A percentile compares a stretch with the other conserved stretches of the same genome.
These are phyloP conservation scores for Herpetomonas samuelpessoai DNA, from an alignment of 208 protist species.

Conservation along the genomic window DNA sequence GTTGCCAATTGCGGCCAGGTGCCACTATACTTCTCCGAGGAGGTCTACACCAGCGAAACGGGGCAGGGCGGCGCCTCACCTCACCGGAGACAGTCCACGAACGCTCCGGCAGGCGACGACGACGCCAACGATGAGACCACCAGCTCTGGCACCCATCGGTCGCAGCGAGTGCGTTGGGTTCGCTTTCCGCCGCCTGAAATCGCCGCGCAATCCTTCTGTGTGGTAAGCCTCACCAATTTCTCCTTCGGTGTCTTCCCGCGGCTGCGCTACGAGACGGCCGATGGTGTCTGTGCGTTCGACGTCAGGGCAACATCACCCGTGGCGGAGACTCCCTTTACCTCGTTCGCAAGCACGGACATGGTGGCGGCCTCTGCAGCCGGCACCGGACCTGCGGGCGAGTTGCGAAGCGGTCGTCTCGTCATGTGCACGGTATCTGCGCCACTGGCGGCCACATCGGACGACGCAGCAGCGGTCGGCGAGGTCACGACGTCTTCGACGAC, in stretches of 20 bases:
- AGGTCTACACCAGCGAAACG: slow-evolving; percentile 6
- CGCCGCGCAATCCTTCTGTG: slow-evolving; percentile 28
- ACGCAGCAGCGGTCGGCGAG: neutral
- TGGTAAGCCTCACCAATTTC: slow-evolving; percentile 13
- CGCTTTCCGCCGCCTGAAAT: slow-evolving; percentile 48
- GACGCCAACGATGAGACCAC: neutral
- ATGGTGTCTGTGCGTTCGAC: slow-evolving; percentile 31
- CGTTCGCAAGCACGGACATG: neutral
- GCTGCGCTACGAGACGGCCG: slow-evolving; percentile 37
- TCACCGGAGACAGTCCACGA: too few relatives aligned
- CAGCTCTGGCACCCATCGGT: neutral
- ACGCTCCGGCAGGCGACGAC: too few relatives aligned
- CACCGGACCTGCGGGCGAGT: neutral
- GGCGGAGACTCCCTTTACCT: neutral
- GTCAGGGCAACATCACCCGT: slow-evolving; percentile 2
- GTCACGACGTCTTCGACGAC: slow-evolving; percentile 5
- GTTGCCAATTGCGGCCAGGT: slow-evolving; percentile 41
- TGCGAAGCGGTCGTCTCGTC: neutral
- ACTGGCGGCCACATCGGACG: slow-evolving; percentile 1
- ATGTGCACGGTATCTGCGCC: neutral
- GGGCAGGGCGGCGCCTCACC: neutral
- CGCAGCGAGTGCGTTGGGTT: slow-evolving; percentile 25
- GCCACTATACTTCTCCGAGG: slow-evolving; percentile 37
- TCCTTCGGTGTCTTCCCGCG: slow-evolving; percentile 3
- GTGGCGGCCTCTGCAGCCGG: neutral